A percentile compares a stretch with the other conserved stretches of the same genome.
phyloP scores from a whole-genome alignment of 768 basidiomycete genomes.

The Hericium coralloides region DNA sequence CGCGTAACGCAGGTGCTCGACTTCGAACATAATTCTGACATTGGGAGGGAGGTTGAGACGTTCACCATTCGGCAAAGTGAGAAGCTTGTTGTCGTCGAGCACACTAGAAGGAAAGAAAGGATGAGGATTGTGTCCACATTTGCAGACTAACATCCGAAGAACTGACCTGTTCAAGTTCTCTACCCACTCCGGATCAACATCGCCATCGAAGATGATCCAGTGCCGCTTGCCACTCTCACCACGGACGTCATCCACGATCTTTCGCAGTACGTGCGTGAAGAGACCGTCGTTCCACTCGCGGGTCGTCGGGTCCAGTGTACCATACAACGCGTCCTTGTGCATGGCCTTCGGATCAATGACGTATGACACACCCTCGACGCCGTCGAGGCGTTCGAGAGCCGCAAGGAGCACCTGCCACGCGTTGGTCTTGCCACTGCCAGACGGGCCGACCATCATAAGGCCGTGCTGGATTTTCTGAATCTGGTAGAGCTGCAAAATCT shows the following conservation, averaged over 20 bases:
- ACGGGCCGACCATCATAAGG: slow-evolving; percentile 99
- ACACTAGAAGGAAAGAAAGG: slow-evolving; percentile 48
- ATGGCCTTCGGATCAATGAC: slow-evolving; percentile 99
- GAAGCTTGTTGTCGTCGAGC: slow-evolving; percentile 94
- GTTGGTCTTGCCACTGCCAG: slow-evolving; percentile 93
- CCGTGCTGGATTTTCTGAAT: slow-evolving; percentile 99
- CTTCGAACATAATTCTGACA: slow-evolving; percentile 99
- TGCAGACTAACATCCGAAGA: not conserved
- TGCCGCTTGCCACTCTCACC: slow-evolving; percentile 95
- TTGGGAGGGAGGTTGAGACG: slow-evolving; percentile 94
- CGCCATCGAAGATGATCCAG: slow-evolving; percentile 99
- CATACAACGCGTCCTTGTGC: slow-evolving; percentile 96
- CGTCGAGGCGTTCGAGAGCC: slow-evolving; percentile 86
- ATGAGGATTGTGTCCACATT: not conserved
- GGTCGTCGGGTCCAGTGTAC: slow-evolving; percentile 93
- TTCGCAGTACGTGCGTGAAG: slow-evolving; percentile 94
- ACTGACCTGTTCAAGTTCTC: slow-evolving; percentile 96
- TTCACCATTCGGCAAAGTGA: slow-evolving; percentile 96
- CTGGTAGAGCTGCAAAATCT: slow-evolving; percentile 96
- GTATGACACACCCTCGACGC: slow-evolving; percentile 86
- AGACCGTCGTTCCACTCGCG: slow-evolving; percentile 99
- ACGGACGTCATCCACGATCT: slow-evolving; percentile 97
- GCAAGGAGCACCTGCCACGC: slow-evolving; percentile 93
- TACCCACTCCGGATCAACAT: slow-evolving; percentile 99
- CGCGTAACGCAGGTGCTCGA: slow-evolving; percentile 94